Conservation (phyloP, 306 rosid species). For the Trifolium fragiferum region DNA sequence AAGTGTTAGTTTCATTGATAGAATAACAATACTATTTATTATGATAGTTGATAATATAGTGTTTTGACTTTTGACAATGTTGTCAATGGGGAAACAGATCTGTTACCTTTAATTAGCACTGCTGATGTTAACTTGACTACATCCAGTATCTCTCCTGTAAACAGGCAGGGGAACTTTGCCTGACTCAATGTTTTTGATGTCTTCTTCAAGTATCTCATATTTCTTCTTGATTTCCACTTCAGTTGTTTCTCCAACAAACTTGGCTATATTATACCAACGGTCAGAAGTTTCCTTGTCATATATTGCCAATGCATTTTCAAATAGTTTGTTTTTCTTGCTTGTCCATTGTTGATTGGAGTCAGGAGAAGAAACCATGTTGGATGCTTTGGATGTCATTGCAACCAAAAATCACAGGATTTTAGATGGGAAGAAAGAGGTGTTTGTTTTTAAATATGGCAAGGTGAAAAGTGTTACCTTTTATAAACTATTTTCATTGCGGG, state of each 20-base stretch:
- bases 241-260: slow-evolving; percentile 63
- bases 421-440: slow-evolving; percentile 40
- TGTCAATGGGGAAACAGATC: slow-evolving; percentile 12
- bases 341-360: slow-evolving; percentile 55
- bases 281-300: slow-evolving; percentile 64
- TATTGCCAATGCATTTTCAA: slow-evolving; percentile 73
- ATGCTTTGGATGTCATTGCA: slow-evolving; percentile 50
- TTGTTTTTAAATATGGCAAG: background rate
- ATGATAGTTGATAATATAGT: background rate
- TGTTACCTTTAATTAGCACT: slow-evolving; percentile 53
- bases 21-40: background rate
- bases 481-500: background rate
- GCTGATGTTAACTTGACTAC: slow-evolving; percentile 39
- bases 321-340: slow-evolving; percentile 58
- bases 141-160: slow-evolving; percentile 42
- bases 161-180: slow-evolving; percentile 66
- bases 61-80: slow-evolving; percentile 12
- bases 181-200: slow-evolving; percentile 67
- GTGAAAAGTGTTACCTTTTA: background rate
- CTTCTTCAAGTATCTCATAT: slow-evolving; percentile 61
- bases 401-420: slow-evolving; percentile 30
- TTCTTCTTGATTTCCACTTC: slow-evolving; percentile 72
- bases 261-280: slow-evolving; percentile 70
- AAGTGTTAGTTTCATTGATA: slow-evolving; percentile 26
- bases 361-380: slow-evolving; percentile 43